Evolutionary conservation across 78 protist species (phyloP), one percentile per base, ranked within the genome.

Genomic region (Dictyostelium purpureum): DNA sequence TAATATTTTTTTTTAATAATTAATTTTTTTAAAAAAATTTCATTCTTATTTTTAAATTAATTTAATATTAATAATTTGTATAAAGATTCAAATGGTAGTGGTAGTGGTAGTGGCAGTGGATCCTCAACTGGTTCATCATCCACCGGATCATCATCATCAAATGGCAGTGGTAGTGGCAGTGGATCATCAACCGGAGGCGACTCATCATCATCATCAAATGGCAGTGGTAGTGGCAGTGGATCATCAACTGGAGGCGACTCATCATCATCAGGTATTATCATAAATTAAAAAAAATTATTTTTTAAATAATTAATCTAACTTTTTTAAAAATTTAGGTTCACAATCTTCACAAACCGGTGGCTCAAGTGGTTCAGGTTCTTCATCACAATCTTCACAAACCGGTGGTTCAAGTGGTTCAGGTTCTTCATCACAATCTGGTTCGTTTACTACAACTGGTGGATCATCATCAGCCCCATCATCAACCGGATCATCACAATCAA

Each of bases 231-330:
- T 26, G 66, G 66, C 7, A 57, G 38, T 26, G 1, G 21, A 26
- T 57, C 66, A 26, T 57, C 66, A 57, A 57, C 38, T 57, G 66
- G 59, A 52, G n/a, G n/a, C n/a, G n/a, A n/a, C n/a, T n/a, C n/a
- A n/a, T n/a, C n/a, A n/a, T 52, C 59, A 19, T 19, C 59, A 6
- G n/a, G n/a, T n/a, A n/a, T n/a, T n/a, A n/a, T n/a, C n/a, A n/a
- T n/a, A n/a, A n/a, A n/a, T n/a, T n/a, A n/a, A n/a, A n/a, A n/a
- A n/a, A n/a, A n/a, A n/a, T n/a, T n/a, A n/a, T n/a, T n/a, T n/a
- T n/a, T n/a, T n/a, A n/a, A n/a, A n/a, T n/a, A n/a, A n/a, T n/a
- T n/a, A n/a, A n/a, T n/a, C n/a, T n/a, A n/a, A n/a, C n/a, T n/a
- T n/a, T n/a, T n/a, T n/a, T n/a, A n/a, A n/a, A n/a, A n/a, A n/a